These are phyloP conservation scores for Colletotrichum falcatum DNA, from an alignment of 2,329 filamentous ascomycete genomes.

Conservation along the genomic window DNA sequence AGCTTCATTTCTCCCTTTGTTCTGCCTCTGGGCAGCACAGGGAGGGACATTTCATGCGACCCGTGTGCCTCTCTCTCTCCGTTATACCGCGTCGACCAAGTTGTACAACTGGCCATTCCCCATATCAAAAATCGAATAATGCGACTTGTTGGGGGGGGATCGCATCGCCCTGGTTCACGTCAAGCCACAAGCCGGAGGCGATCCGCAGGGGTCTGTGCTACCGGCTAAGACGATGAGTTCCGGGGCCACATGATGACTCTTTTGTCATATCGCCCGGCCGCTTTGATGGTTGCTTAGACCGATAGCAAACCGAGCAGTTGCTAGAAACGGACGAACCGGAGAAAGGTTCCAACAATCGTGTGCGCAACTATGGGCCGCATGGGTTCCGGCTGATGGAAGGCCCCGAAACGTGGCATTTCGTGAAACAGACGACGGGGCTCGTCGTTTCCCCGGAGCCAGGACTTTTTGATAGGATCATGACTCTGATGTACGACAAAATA, in stretches of 20 bases:
- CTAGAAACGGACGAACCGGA: not conserved
- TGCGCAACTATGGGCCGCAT: not conserved
- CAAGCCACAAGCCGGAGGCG: not conserved
- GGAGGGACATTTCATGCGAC: not conserved
- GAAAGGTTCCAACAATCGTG: too few species aligned
- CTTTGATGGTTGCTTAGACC: slow-evolving; percentile 14
- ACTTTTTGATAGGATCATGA: not conserved
- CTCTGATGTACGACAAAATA: too few species aligned
- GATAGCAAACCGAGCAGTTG: too few species aligned
- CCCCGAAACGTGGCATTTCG: not conserved
- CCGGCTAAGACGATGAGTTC: not conserved
- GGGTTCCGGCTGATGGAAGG: not conserved
- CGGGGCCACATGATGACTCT: not conserved
- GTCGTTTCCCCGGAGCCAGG: not conserved
- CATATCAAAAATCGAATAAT: too few species aligned
- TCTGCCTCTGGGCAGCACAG: too few species aligned
- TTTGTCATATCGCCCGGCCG: slow-evolving; percentile 1
- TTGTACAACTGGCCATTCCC: too few species aligned
- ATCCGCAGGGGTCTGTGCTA: slow-evolving; percentile 1
- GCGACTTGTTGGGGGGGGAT: accelerated
- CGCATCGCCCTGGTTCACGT: not conserved
- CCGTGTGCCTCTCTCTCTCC: too few species aligned
- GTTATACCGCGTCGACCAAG: too few species aligned
- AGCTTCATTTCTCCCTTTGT: not conserved
- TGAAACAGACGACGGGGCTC: not conserved